Percentiles rank a stretch among this genome's conserved stretches.
These are phyloP conservation scores for Metschnikowia aberdeeniae DNA, from an alignment of 805 yeast species.

Conservation along the genomic window DNA sequence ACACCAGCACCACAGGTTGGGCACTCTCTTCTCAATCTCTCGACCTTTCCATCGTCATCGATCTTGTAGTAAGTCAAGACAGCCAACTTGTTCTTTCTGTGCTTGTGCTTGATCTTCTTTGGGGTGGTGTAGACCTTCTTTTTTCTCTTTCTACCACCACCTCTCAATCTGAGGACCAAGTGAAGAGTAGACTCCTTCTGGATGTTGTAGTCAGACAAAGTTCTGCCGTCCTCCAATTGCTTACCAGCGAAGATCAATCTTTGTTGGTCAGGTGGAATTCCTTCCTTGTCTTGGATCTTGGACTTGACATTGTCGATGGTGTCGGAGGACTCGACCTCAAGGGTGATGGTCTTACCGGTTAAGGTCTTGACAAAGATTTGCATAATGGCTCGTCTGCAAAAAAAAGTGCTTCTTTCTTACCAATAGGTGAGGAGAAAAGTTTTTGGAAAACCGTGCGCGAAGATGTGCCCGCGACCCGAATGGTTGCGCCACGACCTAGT, in stretches of 20 bases:
- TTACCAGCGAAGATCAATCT: constrained; percentile 99
- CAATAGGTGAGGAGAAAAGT: constrained; percentile 20
- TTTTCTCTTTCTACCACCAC: constrained; percentile 94
- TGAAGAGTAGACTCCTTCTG: constrained; percentile 99
- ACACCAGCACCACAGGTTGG: constrained; percentile 97
- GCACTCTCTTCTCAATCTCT: constrained; percentile 98
- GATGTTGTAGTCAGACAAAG: constrained; percentile 98
- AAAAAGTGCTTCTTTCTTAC: constrained; percentile 48
- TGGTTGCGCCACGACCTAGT: not conserved
- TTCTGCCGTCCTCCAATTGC: constrained; percentile 99
- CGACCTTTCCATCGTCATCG: constrained; percentile 96
- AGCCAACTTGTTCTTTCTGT: constrained; percentile 98
- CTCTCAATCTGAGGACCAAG: constrained; percentile 95
- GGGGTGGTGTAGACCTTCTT: constrained; percentile 99
- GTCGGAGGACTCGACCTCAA: constrained; percentile 98
- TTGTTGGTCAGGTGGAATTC: constrained; percentile 99
- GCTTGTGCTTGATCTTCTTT: constrained; percentile 99
- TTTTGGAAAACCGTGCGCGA: constrained; percentile 1
- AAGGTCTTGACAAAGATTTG: constrained; percentile 99
- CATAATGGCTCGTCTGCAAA: constrained; percentile 49
- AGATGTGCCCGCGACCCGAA: not conserved
- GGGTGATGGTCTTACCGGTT: constrained; percentile 98
- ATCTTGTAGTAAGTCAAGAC: constrained; percentile 99
- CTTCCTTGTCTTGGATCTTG: constrained; percentile 98
- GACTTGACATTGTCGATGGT: constrained; percentile 98